Conservation (phyloP, 192 early-diverging fungal genomes). For the Coemansia sp. region DNA sequence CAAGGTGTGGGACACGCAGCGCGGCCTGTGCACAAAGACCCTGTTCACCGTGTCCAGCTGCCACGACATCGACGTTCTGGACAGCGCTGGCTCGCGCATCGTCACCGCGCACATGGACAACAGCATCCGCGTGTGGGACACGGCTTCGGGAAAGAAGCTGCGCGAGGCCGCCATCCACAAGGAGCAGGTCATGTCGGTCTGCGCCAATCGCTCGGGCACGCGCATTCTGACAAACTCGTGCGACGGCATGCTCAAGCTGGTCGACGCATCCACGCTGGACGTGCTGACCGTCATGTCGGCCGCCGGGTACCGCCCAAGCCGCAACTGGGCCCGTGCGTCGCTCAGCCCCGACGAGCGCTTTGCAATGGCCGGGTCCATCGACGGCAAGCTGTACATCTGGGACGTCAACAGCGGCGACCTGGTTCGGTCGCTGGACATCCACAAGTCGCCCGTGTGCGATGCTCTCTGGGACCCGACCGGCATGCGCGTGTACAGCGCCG, state of each 20-base stretch:
- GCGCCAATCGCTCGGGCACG: constrained; percentile 56
- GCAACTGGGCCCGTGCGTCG: constrained; percentile 84
- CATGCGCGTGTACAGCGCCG: constrained; percentile 66
- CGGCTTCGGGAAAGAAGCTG: constrained; percentile 70
- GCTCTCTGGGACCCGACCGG: constrained; percentile 65
- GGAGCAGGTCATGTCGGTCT: constrained; percentile 85
- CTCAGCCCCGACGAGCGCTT: constrained; percentile 82
- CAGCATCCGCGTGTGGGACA: constrained; percentile 90
- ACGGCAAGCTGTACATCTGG: constrained; percentile 83
- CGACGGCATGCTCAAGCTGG: constrained; percentile 85
- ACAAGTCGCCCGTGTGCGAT: constrained; percentile 70
- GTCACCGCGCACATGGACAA: constrained; percentile 94
- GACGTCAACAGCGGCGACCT: constrained; percentile 63
- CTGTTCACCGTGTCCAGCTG: constrained; percentile 93
- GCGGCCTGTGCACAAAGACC: constrained; percentile 85
- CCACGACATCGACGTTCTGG: constrained; percentile 82
- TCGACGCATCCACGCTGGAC: constrained; percentile 78
- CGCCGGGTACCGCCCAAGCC: constrained; percentile 73
- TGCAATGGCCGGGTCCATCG: constrained; percentile 76
- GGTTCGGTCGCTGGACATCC: constrained; percentile 65
- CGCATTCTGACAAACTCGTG: constrained; percentile 88
- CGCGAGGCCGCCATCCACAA: constrained; percentile 84
- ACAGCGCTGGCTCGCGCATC: constrained; percentile 73
- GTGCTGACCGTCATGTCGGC: constrained; percentile 59
- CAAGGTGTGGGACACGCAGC: constrained; percentile 92